Evolutionary conservation across 208 protist genomes (phyloP).

Genomic region (Strigomonas culicis): DNA sequence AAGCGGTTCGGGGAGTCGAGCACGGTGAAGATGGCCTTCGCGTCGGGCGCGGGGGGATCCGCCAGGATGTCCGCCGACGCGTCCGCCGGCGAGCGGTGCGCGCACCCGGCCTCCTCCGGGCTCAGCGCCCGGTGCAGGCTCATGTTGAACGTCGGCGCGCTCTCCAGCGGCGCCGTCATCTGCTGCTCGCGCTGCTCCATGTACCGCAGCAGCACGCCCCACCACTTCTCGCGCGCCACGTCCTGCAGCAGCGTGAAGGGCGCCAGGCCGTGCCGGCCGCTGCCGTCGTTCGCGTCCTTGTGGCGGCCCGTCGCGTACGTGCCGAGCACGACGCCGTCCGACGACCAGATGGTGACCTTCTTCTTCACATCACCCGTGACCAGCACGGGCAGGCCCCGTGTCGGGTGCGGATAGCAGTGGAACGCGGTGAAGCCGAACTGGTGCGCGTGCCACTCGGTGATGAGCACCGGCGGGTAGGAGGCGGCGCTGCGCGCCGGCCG

Average conservation of each 20-base stretch:
- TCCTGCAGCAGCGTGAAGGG: conserved; percentile 10
- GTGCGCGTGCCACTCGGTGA: conserved; percentile 30
- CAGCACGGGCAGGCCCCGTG: conserved; percentile 23
- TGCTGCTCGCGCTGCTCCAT: conserved; percentile 6
- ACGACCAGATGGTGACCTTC: conserved; percentile 33
- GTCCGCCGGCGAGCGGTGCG: too few species aligned
- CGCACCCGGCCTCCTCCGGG: neutral
- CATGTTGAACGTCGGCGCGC: too few species aligned
- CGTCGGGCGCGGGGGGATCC: too few species aligned
- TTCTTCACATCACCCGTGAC: conserved; percentile 26
- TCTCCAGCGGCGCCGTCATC: too few species aligned
- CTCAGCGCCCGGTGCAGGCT: too few species aligned
- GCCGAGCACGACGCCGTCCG: conserved; percentile 38
- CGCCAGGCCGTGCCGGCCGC: conserved; percentile 28
- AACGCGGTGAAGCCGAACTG: conserved; percentile 26
- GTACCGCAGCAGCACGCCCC: conserved; percentile 25
- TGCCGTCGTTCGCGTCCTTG: conserved; percentile 26
- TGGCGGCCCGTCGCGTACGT: conserved; percentile 41
- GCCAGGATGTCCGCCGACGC: too few species aligned
- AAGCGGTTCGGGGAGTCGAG: too few species aligned
- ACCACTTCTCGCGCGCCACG: conserved; percentile 1
- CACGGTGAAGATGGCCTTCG: too few species aligned
- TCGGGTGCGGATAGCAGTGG: conserved; percentile 21
- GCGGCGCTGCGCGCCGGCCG: neutral
- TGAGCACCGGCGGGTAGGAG: conserved; percentile 19